A percentile compares a stretch with the other conserved stretches of the same genome.
phyloP scores from a whole-genome alignment of 768 basidiomycete species.

The Chalciporus chontae region DNA sequence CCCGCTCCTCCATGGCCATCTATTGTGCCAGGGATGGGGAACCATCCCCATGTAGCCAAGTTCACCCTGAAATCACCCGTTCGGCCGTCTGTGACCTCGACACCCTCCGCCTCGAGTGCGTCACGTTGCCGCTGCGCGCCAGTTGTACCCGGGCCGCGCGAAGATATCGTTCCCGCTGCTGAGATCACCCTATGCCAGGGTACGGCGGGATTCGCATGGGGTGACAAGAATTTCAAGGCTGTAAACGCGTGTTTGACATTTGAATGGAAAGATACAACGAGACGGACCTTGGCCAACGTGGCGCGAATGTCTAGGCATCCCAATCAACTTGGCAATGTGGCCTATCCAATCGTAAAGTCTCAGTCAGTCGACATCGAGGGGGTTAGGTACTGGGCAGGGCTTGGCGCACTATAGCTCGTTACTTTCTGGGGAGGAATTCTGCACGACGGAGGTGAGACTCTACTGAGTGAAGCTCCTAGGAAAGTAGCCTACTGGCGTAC shows the following conservation, averaged over 20 bases:
- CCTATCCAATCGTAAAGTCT: conserved; percentile 38
- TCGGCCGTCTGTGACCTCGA: conserved; percentile 62
- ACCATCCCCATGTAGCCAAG: conserved; percentile 62
- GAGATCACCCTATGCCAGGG: conserved; percentile 82
- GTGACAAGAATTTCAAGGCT: conserved; percentile 78
- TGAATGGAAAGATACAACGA: background rate
- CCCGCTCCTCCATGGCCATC: conserved; percentile 7
- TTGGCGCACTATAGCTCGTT: conserved; percentile 65
- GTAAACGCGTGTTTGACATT: conserved; percentile 1
- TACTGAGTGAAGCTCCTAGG: background rate
- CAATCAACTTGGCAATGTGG: conserved; percentile 75
- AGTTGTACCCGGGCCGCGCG: conserved; percentile 77
- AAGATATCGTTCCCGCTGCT: conserved; percentile 70
- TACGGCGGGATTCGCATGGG: conserved; percentile 57
- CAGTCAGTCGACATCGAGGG: background rate
- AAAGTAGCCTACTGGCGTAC: conserved; percentile 45
- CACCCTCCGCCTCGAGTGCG: conserved; percentile 75
- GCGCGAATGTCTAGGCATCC: conserved; percentile 75
- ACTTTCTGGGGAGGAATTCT: conserved; percentile 63
- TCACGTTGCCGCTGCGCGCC: conserved; percentile 75
- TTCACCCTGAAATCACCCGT: conserved; percentile 59
- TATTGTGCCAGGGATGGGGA: conserved; percentile 40
- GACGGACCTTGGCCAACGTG: conserved; percentile 77
- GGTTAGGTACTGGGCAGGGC: conserved; percentile 4
- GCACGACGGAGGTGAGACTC: conserved; percentile 1